Conservation (phyloP, 2,329 filamentous ascomycete genomes). For the Aspergillus uvarum region DNA sequence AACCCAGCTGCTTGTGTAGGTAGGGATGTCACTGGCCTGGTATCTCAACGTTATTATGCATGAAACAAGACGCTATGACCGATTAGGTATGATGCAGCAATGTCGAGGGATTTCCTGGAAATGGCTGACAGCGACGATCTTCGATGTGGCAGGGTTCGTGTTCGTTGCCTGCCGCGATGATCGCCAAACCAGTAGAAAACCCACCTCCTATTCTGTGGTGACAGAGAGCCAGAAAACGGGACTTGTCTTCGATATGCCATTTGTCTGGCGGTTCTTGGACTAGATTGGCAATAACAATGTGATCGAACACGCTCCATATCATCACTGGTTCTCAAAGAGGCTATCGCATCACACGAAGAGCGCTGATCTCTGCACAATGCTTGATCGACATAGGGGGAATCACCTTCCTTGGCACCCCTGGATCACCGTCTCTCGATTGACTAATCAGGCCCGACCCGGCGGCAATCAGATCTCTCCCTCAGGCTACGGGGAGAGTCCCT, state of each 20-base stretch:
- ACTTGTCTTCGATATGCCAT: neutral
- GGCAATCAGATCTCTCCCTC: neutral
- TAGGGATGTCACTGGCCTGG: too few species aligned
- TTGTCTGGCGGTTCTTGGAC: neutral
- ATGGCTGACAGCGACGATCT: neutral
- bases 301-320: neutral
- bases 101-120: neutral
- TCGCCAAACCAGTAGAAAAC: neutral
- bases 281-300: neutral
- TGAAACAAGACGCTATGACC: neutral
- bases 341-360: slow-evolving; percentile 1
- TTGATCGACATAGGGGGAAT: neutral
- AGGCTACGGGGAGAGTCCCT: neutral
- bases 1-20: too few species aligned
- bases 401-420: neutral
- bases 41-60: neutral
- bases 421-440: neutral
- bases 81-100: neutral
- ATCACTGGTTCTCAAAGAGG: neutral
- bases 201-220: neutral
- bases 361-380: slow-evolving; percentile 5
- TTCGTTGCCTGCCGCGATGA: neutral
- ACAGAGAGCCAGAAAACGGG: neutral
- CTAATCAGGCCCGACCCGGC: neutral
- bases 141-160: neutral